phyloP scores from a whole-genome alignment of 1,139 yeast species.

The Lizanozyma gosingica region DNA sequence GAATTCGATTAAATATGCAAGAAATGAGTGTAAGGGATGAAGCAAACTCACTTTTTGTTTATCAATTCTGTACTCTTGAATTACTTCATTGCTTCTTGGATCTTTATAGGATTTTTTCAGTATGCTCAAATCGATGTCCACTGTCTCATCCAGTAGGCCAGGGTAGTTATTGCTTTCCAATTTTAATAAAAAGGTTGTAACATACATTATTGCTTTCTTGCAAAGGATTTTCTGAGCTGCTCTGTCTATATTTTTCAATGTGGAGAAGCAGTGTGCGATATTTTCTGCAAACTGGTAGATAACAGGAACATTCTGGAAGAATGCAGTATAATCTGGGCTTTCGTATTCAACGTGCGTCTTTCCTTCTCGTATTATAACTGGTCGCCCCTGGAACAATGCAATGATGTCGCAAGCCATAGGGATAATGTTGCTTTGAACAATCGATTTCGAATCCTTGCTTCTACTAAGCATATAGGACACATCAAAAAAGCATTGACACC shows the following conservation, averaged over 20 bases:
- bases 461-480: constrained; percentile 70
- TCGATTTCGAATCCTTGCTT: constrained; percentile 43
- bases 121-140: constrained; percentile 18
- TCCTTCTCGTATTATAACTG: constrained; percentile 69
- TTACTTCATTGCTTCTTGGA: constrained; percentile 14
- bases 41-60: constrained; percentile 56
- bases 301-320: constrained; percentile 68
- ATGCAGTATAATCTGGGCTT: constrained; percentile 75
- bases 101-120: constrained; percentile 14
- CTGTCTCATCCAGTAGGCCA: constrained; percentile 18
- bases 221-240: constrained; percentile 14
- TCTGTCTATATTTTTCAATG: constrained; percentile 13
- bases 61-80: constrained; percentile 19
- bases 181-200: constrained; percentile 19
- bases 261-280: constrained; percentile 41
- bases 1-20: constrained; percentile 62
- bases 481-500: constrained; percentile 83
- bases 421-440: constrained; percentile 25
- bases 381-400: constrained; percentile 70
- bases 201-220: constrained; percentile 23
- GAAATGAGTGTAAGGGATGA: constrained; percentile 71
- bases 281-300: constrained; percentile 56
- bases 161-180: constrained; percentile 24
- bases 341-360: constrained; percentile 86
- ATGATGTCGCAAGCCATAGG: constrained; percentile 56